phyloP scores from a whole-genome alignment of 139 green algal genomes.

The Auxenochlorella pyrenoidosa region DNA sequence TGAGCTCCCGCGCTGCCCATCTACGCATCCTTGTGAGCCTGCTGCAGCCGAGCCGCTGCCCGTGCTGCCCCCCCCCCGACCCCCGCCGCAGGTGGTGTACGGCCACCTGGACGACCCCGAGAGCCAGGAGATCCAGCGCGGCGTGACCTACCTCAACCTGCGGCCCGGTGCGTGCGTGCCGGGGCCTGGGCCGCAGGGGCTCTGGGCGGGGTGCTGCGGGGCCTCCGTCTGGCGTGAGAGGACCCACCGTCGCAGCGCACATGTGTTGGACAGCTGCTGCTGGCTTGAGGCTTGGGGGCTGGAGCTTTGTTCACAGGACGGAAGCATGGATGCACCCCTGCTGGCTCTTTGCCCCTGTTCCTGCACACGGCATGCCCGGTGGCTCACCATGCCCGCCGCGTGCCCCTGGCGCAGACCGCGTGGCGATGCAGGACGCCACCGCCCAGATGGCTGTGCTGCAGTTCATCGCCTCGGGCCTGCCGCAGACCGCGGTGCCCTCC shows the following conservation, averaged over 20 bases:
- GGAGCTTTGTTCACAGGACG: no score
- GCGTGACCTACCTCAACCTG: slow-evolving; percentile 89
- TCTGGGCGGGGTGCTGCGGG: background rate
- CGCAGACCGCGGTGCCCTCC: slow-evolving; percentile 88
- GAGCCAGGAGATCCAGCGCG: slow-evolving; percentile 84
- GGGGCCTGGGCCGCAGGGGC: no score
- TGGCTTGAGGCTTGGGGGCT: background rate
- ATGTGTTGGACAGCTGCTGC: background rate
- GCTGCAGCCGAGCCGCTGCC: background rate
- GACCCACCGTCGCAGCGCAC: no score
- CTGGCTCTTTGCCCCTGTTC: background rate
- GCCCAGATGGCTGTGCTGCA: slow-evolving; percentile 97
- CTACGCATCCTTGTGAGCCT: no score
- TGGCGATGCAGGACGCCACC: slow-evolving; percentile 97
- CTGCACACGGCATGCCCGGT: no score
- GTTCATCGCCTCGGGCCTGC: slow-evolving; percentile 95
- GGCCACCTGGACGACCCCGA: slow-evolving; percentile 94
- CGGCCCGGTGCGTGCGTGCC: slow-evolving; percentile 73
- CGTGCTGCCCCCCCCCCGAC: background rate
- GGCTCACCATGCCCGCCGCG: no score
- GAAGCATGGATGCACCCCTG: background rate
- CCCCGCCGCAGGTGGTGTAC: slow-evolving; percentile 87
- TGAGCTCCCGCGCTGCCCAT: no score
- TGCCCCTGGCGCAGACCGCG: slow-evolving; percentile 78
- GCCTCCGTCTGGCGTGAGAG: no score